A percentile compares a stretch with the other conserved stretches of the same genome.
Evolutionary conservation across 169 alveolate species (phyloP).

Genomic region (Cryptosporidium viatorum): DNA sequence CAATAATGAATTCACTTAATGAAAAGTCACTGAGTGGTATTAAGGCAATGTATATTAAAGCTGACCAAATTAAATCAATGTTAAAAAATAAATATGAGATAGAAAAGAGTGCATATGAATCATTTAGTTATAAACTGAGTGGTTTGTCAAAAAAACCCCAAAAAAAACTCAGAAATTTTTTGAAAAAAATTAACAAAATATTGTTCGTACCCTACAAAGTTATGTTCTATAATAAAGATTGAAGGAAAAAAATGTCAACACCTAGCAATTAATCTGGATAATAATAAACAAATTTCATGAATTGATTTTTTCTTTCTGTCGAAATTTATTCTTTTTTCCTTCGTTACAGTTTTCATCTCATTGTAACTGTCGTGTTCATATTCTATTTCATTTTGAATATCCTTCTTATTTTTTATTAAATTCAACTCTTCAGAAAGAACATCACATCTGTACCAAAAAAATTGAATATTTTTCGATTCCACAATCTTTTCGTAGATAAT

Average conservation of each 20-base stretch:
- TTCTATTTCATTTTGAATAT: conserved; percentile 21
- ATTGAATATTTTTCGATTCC: conserved; percentile 9
- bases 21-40: conserved; percentile 33
- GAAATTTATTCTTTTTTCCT: background rate
- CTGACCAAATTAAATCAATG: background rate
- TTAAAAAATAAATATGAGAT: background rate
- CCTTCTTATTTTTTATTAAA: background rate
- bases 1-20: background rate
- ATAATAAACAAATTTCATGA: background rate
- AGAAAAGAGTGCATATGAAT: background rate
- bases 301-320: background rate
- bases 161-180: background rate
- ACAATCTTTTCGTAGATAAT: background rate
- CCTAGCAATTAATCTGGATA: conserved; percentile 3
- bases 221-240: background rate
- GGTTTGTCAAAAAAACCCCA: background rate
- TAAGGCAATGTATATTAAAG: conserved; percentile 17
- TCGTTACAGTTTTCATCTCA: background rate
- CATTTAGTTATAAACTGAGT: background rate
- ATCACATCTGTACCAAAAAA: conserved; percentile 58
- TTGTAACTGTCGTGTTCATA: background rate
- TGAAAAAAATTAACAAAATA: background rate
- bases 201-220: background rate
- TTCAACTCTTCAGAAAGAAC: conserved; percentile 28
- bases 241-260: background rate